Base-by-base conservation (phyloP, 306 rosid species). In the Castanopsis chinensis region DNA sequence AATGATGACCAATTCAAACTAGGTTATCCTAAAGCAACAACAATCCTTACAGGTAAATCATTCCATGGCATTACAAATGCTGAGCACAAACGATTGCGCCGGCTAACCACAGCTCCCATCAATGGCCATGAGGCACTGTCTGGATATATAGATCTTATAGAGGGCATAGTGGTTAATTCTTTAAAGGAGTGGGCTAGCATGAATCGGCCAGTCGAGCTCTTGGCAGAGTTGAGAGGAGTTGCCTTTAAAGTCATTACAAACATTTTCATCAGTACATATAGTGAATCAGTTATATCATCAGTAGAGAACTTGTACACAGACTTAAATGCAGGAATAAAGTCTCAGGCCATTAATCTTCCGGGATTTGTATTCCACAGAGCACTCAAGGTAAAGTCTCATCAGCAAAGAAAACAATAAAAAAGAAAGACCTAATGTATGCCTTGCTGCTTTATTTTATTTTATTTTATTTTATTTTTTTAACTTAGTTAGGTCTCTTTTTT, bases 331-430 rank as follows among this genome's bases (percentile, higher is more conserved):
- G 85, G 78, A 23, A 0, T 75, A 7, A 37, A 9, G 20, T 63
- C 85, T 2, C 13, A 35, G 32, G 35, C 60, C 18, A 71, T 85
- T 10, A 65, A 80, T 0, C 3, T 27, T 1, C 90, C 90, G 0
- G 86, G 88, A 33, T 84, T 81, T 14, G 51, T 82, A 52, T 81
- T 51, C 69, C 75, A 81, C 77, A 78, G 56, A 65, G 86, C 87
- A 19, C 77, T 81, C 32, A 57, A 83, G 87, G 85, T 86, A 73
- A 15, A 18, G 13, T 41, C 65, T 17, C 15, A 6, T 18, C 33
- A 30, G 10, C 8, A 21, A 59, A 59, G 11, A 23, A 59, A 23
- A 23, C 23, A 59, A 20, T 58, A 21, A 21, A 10, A 49, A 10
- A 49, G 53, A 10, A 56, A 56, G 61, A 19, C 25, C 28, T 73